Base-by-base conservation (phyloP, 352 stramenopile genomes). In the Pythium volutum region DNA sequence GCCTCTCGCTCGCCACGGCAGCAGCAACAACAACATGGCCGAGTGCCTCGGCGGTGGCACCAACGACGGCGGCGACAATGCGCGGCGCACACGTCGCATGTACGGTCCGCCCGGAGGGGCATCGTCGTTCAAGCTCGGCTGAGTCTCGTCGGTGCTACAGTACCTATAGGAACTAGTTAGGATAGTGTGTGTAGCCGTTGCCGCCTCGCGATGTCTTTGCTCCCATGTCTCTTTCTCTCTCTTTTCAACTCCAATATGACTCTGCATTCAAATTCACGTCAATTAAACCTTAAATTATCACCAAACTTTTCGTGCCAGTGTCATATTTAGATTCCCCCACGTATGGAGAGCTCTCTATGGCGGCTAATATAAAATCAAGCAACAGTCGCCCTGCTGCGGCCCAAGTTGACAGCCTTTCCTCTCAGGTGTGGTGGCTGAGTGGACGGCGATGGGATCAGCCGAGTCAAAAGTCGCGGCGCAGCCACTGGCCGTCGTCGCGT, bases 91-190 rank as follows among this genome's bases (percentile, higher is more conserved):
- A 33, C 64, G 66, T 23, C 75, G 77, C 49, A 84, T 87, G 75
- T 84, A 75, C 51, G 67, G 56, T 16, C 58, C 71, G 6, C 68
- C 71, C 4, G 63, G 74, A 5, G 75, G 74, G 34, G 55, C 56
- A 14, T 83, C 77, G 23, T 66, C 66, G 3, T 85, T 87, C 66
- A 75, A 81, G 42, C 68, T 84, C 43, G 77, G 75, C 20, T 87
- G 74, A 49, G 31, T 36, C 31, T n/a, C n/a, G n/a, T n/a, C n/a
- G n/a, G 25, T 10, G 25, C 27, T 14, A 27, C 18, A 4, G 0
- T 12, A 18, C 20, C 2, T 12, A 26, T 42, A 33, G 25, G 41
- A 46, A 46, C 18, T 46, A 6, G 43, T 50, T 33, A 50, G 43
- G 23, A 31, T 50, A 46, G 39, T 46, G 39, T 22, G 39, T 15